Percentiles rank a stretch among this genome's conserved stretches.
Evolutionary conservation across 1,284 basidiomycete genomes (phyloP).

Genomic region (Ganoderma boninense): DNA sequence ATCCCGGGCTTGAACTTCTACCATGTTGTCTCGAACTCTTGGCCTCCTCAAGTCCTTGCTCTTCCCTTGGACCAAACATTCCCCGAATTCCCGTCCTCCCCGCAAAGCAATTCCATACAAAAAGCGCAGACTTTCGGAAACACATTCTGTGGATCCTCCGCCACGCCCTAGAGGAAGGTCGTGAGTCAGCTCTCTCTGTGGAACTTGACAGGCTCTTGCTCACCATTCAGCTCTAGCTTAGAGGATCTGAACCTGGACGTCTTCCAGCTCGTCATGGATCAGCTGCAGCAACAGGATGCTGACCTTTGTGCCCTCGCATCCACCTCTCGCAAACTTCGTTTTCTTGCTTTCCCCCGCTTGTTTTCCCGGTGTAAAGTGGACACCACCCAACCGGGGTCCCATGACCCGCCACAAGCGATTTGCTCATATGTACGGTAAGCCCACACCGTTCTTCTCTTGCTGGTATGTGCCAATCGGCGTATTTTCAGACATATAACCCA

Average conservation of each 20-base stretch:
- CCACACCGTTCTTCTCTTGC: neutral
- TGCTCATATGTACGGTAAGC: neutral
- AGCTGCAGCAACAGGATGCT: neutral
- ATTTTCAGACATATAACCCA: neutral
- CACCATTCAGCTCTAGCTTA: neutral
- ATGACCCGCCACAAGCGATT: neutral
- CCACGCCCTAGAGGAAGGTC: neutral
- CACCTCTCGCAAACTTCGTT: neutral
- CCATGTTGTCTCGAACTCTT: neutral
- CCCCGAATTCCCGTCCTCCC: neutral
- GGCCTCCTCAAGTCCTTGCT: neutral
- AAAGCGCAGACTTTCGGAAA: neutral
- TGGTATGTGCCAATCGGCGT: neutral
- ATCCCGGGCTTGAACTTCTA: neutral
- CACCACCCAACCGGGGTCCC: neutral
- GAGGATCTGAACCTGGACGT: neutral
- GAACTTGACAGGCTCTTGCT: neutral
- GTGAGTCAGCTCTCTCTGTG: neutral
- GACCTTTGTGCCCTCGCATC: neutral
- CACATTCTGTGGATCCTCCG: neutral
- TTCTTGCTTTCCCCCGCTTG: neutral
- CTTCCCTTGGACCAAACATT: neutral
- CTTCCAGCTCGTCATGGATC: neutral
- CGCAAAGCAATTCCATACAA: neutral
- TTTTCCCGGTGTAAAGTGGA: neutral